phyloP scores from a whole-genome alignment of 345 rosid species.

The Boechera retrofracta region DNA sequence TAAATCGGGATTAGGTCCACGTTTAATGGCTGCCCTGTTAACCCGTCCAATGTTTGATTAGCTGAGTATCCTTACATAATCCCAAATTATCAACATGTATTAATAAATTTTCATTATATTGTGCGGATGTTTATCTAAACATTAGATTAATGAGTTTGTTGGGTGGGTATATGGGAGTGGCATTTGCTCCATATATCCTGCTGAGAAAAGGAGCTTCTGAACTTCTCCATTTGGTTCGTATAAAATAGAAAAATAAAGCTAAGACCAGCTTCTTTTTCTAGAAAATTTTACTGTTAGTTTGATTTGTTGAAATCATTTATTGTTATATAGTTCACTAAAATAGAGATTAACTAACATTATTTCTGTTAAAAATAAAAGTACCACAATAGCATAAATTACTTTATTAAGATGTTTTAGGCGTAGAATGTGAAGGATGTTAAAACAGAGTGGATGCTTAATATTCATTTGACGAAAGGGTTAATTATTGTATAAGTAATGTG shows the following conservation, averaged over 20 bases:
- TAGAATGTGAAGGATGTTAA: conserved; percentile 11
- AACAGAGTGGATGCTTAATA: background rate
- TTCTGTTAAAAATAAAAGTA: background rate
- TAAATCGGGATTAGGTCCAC: conserved; percentile 1
- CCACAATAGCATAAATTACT: background rate
- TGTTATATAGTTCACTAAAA: background rate
- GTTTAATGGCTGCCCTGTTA: conserved; percentile 7
- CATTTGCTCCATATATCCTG: conserved; percentile 23
- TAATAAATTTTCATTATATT: background rate
- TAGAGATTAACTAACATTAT: background rate
- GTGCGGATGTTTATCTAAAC: background rate
- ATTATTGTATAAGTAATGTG: conserved; percentile 15
- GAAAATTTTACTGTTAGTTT: background rate
- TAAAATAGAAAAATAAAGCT: background rate
- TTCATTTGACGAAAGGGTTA: conserved; percentile 13
- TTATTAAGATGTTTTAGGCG: background rate
- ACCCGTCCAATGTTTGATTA: conserved; percentile 2
- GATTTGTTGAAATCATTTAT: background rate
- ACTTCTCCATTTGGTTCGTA: background rate
- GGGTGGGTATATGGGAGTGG: conserved; percentile 10
- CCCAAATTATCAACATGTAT: background rate
- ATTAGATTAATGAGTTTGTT: background rate
- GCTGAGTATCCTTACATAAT: background rate
- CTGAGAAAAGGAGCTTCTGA: conserved; percentile 1
- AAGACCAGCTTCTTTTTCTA: background rate